phyloP scores from a whole-genome alignment of 2,329 filamentous ascomycete species.

The Penicillium crustosum region DNA sequence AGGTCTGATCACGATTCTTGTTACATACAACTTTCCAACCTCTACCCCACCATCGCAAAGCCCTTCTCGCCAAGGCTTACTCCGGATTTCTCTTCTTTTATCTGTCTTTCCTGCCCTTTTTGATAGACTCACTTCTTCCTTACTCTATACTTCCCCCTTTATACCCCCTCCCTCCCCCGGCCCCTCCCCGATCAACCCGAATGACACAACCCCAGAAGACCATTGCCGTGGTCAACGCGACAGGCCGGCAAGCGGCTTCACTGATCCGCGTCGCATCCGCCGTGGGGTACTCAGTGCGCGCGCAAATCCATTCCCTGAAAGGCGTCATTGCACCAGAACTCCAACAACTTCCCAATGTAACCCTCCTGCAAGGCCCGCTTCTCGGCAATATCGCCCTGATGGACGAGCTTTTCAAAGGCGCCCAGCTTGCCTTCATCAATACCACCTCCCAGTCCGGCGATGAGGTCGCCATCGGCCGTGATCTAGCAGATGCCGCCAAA shows the following conservation, averaged over 20 bases:
- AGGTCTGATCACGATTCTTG: constrained; percentile 25
- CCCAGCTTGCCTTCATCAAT: constrained; percentile 93
- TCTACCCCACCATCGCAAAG: constrained; percentile 25
- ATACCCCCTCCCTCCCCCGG: neutral
- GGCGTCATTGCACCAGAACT: constrained; percentile 88
- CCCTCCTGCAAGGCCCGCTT: constrained; percentile 64
- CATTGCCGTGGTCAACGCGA: constrained; percentile 92
- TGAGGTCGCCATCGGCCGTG: constrained; percentile 84
- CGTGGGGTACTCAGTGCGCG: constrained; percentile 88
- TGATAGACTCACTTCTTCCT: constrained; percentile 7
- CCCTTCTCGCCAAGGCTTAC: constrained; percentile 28
- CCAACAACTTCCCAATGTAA: constrained; percentile 76
- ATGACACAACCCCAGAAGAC: constrained; percentile 64
- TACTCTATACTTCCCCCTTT: constrained; percentile 2
- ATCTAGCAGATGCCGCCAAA: constrained; percentile 85
- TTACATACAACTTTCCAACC: constrained; percentile 28
- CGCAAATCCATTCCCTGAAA: constrained; percentile 83
- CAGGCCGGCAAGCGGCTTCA: constrained; percentile 91
- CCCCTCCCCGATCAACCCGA: constrained; percentile 20
- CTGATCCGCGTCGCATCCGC: constrained; percentile 92
- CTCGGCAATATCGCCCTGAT: constrained; percentile 73
- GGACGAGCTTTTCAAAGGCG: constrained; percentile 74
- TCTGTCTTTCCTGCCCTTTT: constrained; percentile 15
- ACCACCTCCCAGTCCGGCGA: constrained; percentile 90
- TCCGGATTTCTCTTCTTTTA: constrained; percentile 25